Conservation (phyloP, 176 grass and related monocot genomes). For the Pontederia crassipes region DNA sequence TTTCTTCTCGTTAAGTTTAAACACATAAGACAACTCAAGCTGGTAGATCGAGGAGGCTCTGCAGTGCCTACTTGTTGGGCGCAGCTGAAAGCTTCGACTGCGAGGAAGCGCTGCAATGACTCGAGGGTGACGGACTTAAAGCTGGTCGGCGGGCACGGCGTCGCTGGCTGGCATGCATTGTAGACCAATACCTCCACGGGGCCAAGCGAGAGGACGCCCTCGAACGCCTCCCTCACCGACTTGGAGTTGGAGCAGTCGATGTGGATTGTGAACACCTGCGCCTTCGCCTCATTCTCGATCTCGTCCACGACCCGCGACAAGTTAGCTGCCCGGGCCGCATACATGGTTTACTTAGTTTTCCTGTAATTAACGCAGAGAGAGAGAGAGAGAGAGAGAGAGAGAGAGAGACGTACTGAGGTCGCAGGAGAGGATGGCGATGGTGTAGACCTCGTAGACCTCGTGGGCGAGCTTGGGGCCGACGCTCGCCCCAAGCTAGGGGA, state of each 20-base stretch:
- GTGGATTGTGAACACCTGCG: slow-evolving; percentile 76
- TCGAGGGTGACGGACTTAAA: slow-evolving; percentile 50
- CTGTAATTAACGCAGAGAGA: background rate
- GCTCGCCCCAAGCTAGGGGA: no score
- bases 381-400: background rate
- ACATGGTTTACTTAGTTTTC: no score
- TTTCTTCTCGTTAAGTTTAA: no score
- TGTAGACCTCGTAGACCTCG: slow-evolving; percentile 85
- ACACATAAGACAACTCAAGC: no score
- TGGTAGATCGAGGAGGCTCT: no score
- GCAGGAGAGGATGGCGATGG: slow-evolving; percentile 78
- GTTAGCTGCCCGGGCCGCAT: no score
- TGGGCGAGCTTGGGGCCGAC: slow-evolving; percentile 73
- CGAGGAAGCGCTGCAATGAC: slow-evolving; percentile 51
- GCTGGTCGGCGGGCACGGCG: slow-evolving; percentile 19
- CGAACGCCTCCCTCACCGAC: slow-evolving; percentile 86
- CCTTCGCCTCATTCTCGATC: slow-evolving; percentile 64
- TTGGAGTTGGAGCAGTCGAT: slow-evolving; percentile 79
- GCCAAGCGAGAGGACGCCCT: no score
- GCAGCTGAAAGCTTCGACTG: slow-evolving; percentile 72
- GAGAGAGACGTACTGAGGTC: no score
- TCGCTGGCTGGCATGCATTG: slow-evolving; percentile 43
- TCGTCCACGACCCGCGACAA: slow-evolving; percentile 72
- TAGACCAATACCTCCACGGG: slow-evolving; percentile 82
- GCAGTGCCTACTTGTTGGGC: slow-evolving; percentile 56